Evolutionary conservation across 352 stramenopile species (phyloP).

Genomic region (Halophytophthora batemanensis): DNA sequence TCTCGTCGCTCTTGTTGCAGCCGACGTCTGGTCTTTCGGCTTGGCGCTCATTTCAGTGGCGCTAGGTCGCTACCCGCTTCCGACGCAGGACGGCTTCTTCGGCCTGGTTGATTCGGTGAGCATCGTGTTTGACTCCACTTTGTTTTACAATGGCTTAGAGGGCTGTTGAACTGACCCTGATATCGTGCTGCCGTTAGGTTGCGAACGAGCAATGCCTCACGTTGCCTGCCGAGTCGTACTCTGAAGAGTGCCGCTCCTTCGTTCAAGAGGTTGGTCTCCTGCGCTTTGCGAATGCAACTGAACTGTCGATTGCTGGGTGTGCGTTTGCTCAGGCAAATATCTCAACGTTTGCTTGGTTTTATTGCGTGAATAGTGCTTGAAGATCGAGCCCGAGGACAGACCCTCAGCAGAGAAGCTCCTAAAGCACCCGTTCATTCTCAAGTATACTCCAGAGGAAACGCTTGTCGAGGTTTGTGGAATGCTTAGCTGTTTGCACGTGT

Average conservation of each 20-base stretch:
- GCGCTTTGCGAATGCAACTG: background rate
- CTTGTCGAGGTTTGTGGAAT: conserved; percentile 45
- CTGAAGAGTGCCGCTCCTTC: conserved; percentile 67
- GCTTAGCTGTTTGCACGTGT: conserved; percentile 14
- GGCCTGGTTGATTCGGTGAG: conserved; percentile 81
- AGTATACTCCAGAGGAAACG: conserved; percentile 67
- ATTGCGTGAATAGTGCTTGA: conserved; percentile 43
- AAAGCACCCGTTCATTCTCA: conserved; percentile 66
- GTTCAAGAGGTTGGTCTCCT: conserved; percentile 45
- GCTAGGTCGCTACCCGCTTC: conserved; percentile 79
- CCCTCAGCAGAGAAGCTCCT: conserved; percentile 64
- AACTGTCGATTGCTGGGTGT: background rate
- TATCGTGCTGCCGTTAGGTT: conserved; percentile 33
- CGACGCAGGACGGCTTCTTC: conserved; percentile 86
- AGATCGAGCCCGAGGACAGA: conserved; percentile 59
- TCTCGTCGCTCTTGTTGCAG: conserved; percentile 20
- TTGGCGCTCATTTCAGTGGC: conserved; percentile 77
- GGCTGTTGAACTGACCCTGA: conserved; percentile 1
- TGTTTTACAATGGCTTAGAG: background rate
- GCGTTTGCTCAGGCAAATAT: background rate
- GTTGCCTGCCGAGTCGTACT: conserved; percentile 61
- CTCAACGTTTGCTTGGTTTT: conserved; percentile 2
- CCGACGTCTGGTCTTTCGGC: conserved; percentile 85
- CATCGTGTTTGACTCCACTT: conserved; percentile 1
- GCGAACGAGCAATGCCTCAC: conserved; percentile 75